Percentiles rank a stretch among this genome's conserved stretches.
phyloP scores from a whole-genome alignment of 129 eudicot genomes.

The Sambucus nigra region DNA sequence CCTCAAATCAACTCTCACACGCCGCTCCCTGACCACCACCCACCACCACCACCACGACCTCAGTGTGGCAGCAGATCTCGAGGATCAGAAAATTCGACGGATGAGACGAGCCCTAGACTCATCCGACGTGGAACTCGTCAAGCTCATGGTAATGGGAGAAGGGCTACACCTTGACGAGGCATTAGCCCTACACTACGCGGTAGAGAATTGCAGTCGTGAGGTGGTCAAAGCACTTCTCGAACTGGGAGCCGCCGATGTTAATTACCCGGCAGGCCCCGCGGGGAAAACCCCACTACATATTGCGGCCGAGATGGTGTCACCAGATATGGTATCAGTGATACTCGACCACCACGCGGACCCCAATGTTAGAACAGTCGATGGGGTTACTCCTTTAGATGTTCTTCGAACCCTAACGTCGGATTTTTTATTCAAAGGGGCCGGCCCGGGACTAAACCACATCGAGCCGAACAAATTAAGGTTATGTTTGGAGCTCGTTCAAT shows the following conservation, averaged over 20 bases:
- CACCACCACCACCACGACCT: constrained; percentile 39
- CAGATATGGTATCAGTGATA: constrained; percentile 94
- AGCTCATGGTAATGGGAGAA: constrained; percentile 98
- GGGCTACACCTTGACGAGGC: constrained; percentile 87
- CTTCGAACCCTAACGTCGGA: constrained; percentile 91
- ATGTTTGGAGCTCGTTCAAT: constrained; percentile 90
- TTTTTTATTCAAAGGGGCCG: constrained; percentile 82
- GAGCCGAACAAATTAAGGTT: constrained; percentile 96
- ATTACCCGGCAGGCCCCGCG: constrained; percentile 85
- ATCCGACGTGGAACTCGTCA: constrained; percentile 90
- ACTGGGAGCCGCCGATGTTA: constrained; percentile 90
- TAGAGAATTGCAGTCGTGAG: constrained; percentile 78
- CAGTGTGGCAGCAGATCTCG: constrained; percentile 47
- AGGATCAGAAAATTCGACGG: constrained; percentile 80
- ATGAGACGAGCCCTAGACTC: constrained; percentile 97
- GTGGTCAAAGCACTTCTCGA: constrained; percentile 89
- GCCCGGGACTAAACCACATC: constrained; percentile 68
- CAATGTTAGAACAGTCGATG: constrained; percentile 65
- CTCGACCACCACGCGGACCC: constrained; percentile 98
- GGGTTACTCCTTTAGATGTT: constrained; percentile 78
- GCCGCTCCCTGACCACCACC: constrained; percentile 51
- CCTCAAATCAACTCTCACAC: constrained; percentile 58
- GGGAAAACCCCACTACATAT: constrained; percentile 87
- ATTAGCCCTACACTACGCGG: constrained; percentile 81
- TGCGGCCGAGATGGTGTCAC: constrained; percentile 95